phyloP scores from a whole-genome alignment of 148 eudicot genomes.

The Vaccinium corymbosum region DNA sequence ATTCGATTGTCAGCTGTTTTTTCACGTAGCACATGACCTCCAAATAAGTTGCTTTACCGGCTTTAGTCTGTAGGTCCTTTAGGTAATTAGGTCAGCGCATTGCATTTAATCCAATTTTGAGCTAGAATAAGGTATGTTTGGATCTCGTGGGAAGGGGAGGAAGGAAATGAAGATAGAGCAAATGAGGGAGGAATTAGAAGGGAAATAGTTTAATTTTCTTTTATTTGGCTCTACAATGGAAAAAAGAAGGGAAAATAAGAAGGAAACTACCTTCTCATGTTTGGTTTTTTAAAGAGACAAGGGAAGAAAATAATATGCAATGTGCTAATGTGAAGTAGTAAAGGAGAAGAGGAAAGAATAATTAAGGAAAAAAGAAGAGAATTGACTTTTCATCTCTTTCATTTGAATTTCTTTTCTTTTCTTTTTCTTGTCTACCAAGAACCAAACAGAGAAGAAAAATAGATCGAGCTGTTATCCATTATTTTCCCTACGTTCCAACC shows the following conservation, averaged over 20 bases:
- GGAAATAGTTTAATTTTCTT: background rate
- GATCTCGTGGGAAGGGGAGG: background rate
- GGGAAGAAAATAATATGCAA: background rate
- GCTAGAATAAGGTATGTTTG: background rate
- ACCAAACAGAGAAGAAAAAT: background rate
- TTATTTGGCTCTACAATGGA: background rate
- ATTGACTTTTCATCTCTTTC: background rate
- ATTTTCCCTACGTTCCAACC: too few species aligned
- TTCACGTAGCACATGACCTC: background rate
- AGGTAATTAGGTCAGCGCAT: background rate
- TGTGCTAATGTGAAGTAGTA: background rate
- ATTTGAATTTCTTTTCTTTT: background rate
- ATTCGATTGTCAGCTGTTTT: background rate
- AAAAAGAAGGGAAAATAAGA: background rate
- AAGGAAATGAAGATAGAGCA: background rate
- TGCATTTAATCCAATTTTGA: background rate
- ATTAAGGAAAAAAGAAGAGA: background rate
- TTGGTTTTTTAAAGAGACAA: background rate
- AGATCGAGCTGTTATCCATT: background rate
- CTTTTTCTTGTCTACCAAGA: background rate
- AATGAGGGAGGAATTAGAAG: background rate
- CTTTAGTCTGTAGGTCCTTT: background rate
- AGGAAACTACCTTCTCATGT: background rate
- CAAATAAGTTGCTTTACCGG: background rate
- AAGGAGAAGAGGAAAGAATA: background rate